Conservation (phyloP, 495 filamentous ascomycete species). For the Staphylotrichum tortipilum region DNA sequence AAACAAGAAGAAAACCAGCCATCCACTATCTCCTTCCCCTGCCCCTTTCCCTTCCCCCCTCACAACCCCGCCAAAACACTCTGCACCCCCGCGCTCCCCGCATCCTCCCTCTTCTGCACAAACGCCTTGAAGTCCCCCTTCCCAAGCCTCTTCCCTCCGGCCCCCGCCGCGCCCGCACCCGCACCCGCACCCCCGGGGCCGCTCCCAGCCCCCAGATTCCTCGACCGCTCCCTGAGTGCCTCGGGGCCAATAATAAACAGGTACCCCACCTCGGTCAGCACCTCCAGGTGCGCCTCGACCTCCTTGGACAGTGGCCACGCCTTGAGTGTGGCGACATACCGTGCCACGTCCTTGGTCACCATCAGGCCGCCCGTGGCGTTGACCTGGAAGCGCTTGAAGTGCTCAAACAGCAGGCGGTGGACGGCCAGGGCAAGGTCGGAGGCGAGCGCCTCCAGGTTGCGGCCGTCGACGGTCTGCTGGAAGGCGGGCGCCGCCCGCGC, state of each 20-base stretch:
- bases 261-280: slow-evolving; percentile 88
- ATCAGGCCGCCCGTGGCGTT: slow-evolving; percentile 87
- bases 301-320: slow-evolving; percentile 70
- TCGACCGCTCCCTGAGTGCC: slow-evolving; percentile 65
- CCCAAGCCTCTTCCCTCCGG: slow-evolving; percentile 36
- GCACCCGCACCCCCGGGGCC: not conserved
- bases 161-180: not conserved
- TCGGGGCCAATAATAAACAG: slow-evolving; percentile 91
- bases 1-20: not conserved
- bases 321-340: slow-evolving; percentile 74
- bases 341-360: slow-evolving; percentile 91
- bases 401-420: slow-evolving; percentile 70
- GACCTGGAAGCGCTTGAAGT: slow-evolving; percentile 88
- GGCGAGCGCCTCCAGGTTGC: slow-evolving; percentile 67
- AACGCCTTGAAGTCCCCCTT: slow-evolving; percentile 76
- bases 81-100: slow-evolving; percentile 69
- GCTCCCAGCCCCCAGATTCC: slow-evolving; percentile 43
- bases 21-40: not conserved
- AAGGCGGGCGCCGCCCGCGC: slow-evolving; percentile 50
- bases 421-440: slow-evolving; percentile 80
- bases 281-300: slow-evolving; percentile 64
- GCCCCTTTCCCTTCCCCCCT: not conserved
- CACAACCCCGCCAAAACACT: slow-evolving; percentile 54
- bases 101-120: slow-evolving; percentile 75
- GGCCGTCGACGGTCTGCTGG: slow-evolving; percentile 60